These are phyloP conservation scores for Mycena latifolia DNA, from an alignment of 768 basidiomycete species.

Conservation along the genomic window DNA sequence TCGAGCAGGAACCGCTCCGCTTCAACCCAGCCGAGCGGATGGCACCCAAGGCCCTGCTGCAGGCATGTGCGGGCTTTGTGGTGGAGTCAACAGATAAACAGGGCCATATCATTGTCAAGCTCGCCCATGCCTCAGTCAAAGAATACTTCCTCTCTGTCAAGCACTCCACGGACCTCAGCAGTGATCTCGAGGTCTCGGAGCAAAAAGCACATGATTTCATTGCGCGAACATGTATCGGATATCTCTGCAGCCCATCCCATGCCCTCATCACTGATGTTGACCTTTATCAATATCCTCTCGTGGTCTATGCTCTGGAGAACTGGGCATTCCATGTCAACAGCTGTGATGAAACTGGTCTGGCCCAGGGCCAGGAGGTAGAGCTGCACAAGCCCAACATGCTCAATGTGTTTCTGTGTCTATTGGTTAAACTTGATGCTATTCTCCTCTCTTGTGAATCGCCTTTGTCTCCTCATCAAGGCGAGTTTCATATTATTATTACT, in stretches of 20 bases:
- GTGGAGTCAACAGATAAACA: neutral
- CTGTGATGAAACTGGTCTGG: slow-evolving; percentile 1
- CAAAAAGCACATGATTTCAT: slow-evolving; percentile 11
- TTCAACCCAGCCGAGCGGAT: slow-evolving; percentile 23
- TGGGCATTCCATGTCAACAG: no score
- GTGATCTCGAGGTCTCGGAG: neutral
- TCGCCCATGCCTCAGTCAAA: slow-evolving; percentile 11
- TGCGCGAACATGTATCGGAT: slow-evolving; percentile 14
- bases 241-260: slow-evolving; percentile 9
- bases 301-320: no score
- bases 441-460: neutral
- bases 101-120: neutral
- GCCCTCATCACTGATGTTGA: neutral
- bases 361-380: no score
- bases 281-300: no score
- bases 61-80: slow-evolving; percentile 6
- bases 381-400: neutral
- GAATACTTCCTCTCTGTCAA: no score
- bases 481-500: no score
- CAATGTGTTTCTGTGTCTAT: neutral
- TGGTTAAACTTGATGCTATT: no score
- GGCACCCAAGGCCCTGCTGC: neutral
- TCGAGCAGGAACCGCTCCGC: slow-evolving; percentile 7
- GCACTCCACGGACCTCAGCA: neutral
- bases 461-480: no score